Percentiles rank a stretch among this genome's conserved stretches.
Evolutionary conservation across 768 basidiomycete genomes (phyloP).

Genomic region (Dioszegia hungarica): DNA sequence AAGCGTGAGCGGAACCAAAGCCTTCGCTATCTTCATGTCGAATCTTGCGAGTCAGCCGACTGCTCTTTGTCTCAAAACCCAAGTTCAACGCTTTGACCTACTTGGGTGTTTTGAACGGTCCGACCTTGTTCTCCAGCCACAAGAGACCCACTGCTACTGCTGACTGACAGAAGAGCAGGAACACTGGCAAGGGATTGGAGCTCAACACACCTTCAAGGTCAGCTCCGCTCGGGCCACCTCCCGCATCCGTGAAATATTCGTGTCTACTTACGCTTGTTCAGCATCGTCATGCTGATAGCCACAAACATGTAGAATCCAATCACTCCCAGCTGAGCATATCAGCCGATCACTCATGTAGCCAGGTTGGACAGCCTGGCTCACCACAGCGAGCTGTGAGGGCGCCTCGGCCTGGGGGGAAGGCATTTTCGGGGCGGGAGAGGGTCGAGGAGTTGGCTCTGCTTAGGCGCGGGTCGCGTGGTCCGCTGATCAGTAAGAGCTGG

Average conservation of each 20-base stretch:
- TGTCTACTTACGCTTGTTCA: slow-evolving; percentile 36
- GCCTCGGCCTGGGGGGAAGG: not conserved
- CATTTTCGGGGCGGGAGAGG: no score
- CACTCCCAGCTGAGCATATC: no score
- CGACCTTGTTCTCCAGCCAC: slow-evolving; percentile 17
- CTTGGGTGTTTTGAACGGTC: slow-evolving; percentile 33
- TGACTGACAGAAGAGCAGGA: slow-evolving; percentile 33
- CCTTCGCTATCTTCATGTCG: slow-evolving; percentile 63
- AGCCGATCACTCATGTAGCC: no score
- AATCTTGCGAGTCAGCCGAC: slow-evolving; percentile 49
- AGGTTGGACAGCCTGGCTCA: not conserved
- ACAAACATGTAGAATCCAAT: slow-evolving; percentile 30
- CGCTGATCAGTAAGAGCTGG: no score
- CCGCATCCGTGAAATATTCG: not conserved
- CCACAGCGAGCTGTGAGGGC: not conserved
- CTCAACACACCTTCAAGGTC: slow-evolving; percentile 26
- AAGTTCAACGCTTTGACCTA: no score
- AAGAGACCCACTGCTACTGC: slow-evolving; percentile 27
- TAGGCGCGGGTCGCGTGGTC: no score
- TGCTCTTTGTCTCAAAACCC: no score
- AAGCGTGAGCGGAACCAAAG: slow-evolving; percentile 67
- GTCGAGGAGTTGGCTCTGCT: no score
- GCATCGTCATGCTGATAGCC: slow-evolving; percentile 37
- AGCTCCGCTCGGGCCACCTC: not conserved
- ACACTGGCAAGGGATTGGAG: slow-evolving; percentile 37